These are phyloP conservation scores for Metarhizium guizhouense DNA, from an alignment of 2,329 filamentous ascomycete genomes.

Conservation along the genomic window DNA sequence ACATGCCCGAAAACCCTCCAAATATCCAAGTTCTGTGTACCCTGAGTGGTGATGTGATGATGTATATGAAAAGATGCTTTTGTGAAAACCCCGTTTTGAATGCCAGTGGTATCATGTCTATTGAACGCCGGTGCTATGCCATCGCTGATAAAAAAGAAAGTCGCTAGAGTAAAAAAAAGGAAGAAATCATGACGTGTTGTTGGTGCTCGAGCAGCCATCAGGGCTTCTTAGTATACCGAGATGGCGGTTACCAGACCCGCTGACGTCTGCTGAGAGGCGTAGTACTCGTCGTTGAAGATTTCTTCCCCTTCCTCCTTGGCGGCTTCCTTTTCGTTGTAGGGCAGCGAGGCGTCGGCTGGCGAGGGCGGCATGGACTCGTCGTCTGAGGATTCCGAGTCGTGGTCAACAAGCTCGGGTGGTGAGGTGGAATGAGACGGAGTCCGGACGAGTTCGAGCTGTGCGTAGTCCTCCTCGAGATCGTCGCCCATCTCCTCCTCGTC, in stretches of 20 bases:
- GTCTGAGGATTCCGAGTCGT: conserved; percentile 58
- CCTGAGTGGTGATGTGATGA: conserved; percentile 10
- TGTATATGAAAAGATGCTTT: not conserved
- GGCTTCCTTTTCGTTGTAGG: conserved; percentile 50
- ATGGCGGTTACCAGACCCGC: conserved; percentile 44
- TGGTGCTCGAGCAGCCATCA: not conserved
- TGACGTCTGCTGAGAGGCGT: conserved; percentile 42
- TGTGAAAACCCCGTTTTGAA: conserved; percentile 10
- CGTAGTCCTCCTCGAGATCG: conserved; percentile 56
- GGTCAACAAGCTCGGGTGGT: conserved; percentile 62
- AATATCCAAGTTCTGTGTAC: conserved; percentile 2
- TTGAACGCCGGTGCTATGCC: conserved; percentile 20
- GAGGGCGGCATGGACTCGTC: conserved; percentile 73
- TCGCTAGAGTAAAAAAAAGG: conserved; percentile 4
- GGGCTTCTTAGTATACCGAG: conserved; percentile 41
- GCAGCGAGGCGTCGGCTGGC: conserved; percentile 48
- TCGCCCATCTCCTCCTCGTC: conserved; percentile 36
- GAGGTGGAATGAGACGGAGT: conserved; percentile 57
- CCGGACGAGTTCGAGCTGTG: conserved; percentile 57
- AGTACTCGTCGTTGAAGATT: conserved; percentile 45
- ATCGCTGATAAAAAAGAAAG: conserved; percentile 14
- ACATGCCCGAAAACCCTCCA: not conserved
- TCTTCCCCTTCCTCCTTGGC: conserved; percentile 32
- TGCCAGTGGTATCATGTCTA: conserved; percentile 19
- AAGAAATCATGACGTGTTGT: not conserved